These are phyloP conservation scores for Neurospora crassa DNA, from an alignment of 2,329 filamentous ascomycete genomes.

Conservation along the genomic window DNA sequence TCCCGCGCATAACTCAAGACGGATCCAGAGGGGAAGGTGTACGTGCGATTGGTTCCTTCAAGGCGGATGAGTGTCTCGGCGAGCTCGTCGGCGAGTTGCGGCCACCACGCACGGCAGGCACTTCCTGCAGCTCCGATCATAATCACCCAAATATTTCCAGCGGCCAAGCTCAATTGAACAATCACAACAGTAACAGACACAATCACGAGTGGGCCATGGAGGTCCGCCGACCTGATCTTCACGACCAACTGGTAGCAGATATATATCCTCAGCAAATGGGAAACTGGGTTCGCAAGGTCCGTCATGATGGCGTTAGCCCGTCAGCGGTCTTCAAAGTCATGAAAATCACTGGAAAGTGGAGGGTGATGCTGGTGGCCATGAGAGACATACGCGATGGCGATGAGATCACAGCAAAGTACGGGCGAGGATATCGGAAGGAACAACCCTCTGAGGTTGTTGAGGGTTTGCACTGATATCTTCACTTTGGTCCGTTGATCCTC, in stretches of 20 bases:
- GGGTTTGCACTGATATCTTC: conserved; percentile 9
- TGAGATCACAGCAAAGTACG: conserved; percentile 17
- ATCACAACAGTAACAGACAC: not conserved
- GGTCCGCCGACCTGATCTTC: conserved; percentile 14
- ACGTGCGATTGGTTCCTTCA: conserved; percentile 10
- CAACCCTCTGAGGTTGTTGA: conserved; percentile 14
- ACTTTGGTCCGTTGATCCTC: not conserved
- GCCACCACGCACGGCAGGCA: conserved; percentile 6
- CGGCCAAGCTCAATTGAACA: not conserved
- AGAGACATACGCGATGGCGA: conserved; percentile 14
- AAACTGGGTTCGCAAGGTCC: conserved; percentile 19
- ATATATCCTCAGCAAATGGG: conserved; percentile 15
- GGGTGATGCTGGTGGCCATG: conserved; percentile 13
- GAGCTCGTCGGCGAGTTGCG: conserved; percentile 17
- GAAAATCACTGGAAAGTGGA: conserved; percentile 16
- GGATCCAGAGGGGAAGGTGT: conserved; percentile 12
- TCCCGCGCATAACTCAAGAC: conserved; percentile 14
- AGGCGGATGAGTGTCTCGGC: conserved; percentile 11
- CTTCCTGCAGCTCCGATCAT: not conserved
- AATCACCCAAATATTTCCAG: not conserved
- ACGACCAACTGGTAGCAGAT: conserved; percentile 14
- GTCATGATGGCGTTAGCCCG: conserved; percentile 9
- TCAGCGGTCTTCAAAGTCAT: conserved; percentile 11
- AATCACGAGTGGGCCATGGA: conserved; percentile 13
- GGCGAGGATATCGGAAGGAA: conserved; percentile 11